These are phyloP conservation scores for Malus sylvestris DNA, from an alignment of 306 rosid species.

Conservation along the genomic window DNA sequence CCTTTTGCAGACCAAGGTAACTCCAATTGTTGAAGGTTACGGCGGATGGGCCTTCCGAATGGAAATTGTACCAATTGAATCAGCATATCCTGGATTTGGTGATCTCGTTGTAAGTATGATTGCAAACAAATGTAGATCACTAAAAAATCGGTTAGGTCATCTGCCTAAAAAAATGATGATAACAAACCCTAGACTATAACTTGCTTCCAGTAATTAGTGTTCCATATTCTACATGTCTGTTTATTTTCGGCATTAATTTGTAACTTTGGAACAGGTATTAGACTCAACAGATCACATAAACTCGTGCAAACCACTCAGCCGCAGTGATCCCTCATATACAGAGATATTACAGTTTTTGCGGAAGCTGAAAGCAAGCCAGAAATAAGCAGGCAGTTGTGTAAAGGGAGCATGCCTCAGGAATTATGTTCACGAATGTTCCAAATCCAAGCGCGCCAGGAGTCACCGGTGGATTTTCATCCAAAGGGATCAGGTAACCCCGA, in stretches of 20 bases:
- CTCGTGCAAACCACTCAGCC: conserved; percentile 86
- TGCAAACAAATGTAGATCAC: conserved; percentile 7
- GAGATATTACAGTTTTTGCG: conserved; percentile 67
- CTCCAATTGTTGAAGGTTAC: conserved; percentile 95
- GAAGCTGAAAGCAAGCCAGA: conserved; percentile 47
- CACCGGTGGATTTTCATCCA: background rate
- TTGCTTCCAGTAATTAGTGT: background rate
- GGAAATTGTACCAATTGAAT: conserved; percentile 96
- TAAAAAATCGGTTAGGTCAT: background rate
- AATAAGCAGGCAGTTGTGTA: conserved; percentile 7
- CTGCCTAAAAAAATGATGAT: no score
- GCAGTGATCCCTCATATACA: conserved; percentile 72
- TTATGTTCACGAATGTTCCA: background rate
- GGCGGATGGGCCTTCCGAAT: conserved; percentile 98
- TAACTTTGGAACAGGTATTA: conserved; percentile 57
- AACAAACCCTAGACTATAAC: no score
- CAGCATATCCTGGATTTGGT: conserved; percentile 97
- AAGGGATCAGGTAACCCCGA: background rate
- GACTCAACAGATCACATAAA: conserved; percentile 94
- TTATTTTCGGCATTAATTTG: conserved; percentile 1
- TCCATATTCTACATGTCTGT: background rate
- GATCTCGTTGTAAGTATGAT: conserved; percentile 82
- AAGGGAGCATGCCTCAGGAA: background rate
- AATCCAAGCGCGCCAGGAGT: background rate
- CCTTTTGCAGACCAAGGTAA: conserved; percentile 83